Conservation (phyloP, 1,139 yeast species). For the Schizosaccharomyces versatilis region DNA sequence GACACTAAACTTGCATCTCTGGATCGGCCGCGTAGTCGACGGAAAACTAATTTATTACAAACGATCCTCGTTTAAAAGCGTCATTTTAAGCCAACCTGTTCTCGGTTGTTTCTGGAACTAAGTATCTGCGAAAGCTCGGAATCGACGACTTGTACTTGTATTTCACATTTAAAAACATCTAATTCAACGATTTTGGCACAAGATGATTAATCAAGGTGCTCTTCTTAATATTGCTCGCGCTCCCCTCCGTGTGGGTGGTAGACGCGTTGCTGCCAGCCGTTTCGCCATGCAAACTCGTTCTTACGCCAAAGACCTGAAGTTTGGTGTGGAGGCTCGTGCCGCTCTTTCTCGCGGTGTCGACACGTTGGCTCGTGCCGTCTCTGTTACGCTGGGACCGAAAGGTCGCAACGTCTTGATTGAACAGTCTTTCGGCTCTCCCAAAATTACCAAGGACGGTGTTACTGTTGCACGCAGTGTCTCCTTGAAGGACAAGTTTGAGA, state of each 20-base stretch:
- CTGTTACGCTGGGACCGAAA: conserved; percentile 93
- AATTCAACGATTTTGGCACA: background rate
- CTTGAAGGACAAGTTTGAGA: conserved; percentile 82
- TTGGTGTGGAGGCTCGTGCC: conserved; percentile 97
- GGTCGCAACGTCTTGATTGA: conserved; percentile 95
- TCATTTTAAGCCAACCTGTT: too few relatives aligned
- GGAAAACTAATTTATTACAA: too few relatives aligned
- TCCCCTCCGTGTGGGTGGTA: background rate
- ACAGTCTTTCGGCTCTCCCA: conserved; percentile 92
- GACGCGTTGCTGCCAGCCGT: background rate
- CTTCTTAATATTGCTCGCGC: background rate
- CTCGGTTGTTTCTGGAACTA: too few relatives aligned
- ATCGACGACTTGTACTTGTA: background rate
- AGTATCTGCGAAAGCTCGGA: background rate
- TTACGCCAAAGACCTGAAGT: conserved; percentile 60
- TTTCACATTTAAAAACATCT: background rate
- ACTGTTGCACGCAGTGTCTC: conserved; percentile 79
- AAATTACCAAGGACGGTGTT: conserved; percentile 98
- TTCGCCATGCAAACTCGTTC: background rate
- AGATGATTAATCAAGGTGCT: background rate
- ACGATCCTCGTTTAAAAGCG: too few relatives aligned
- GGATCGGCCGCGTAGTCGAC: too few relatives aligned
- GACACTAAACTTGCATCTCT: too few relatives aligned
- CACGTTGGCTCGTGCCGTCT: conserved; percentile 87
- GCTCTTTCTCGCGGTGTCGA: conserved; percentile 90